Evolutionary conservation across 176 grass and related monocot genomes (phyloP).

Genomic region (Phoenix roebelenii): DNA sequence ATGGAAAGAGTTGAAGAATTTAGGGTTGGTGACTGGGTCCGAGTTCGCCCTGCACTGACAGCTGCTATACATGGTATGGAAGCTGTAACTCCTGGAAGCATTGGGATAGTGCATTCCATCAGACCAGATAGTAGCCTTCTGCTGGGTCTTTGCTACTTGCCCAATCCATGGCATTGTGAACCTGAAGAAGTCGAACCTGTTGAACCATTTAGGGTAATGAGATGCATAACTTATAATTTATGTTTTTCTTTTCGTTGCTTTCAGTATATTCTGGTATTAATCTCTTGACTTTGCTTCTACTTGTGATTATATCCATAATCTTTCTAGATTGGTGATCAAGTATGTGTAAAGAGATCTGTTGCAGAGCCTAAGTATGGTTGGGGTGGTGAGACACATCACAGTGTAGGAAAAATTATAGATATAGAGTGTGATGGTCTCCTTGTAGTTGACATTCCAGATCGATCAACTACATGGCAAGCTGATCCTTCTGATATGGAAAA

Average conservation of each 20-base stretch:
- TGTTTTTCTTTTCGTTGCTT: conserved; percentile 1
- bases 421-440: conserved; percentile 80
- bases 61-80: conserved; percentile 84
- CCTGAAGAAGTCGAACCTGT: conserved; percentile 99
- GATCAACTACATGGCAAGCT: conserved; percentile 55
- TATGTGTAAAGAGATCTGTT: conserved; percentile 93
- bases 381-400: conserved; percentile 99
- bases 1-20: conserved; percentile 99
- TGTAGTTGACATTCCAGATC: conserved; percentile 72
- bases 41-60: conserved; percentile 64
- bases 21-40: conserved; percentile 92
- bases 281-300: conserved; percentile 15
- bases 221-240: neutral
- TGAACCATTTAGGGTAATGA: conserved; percentile 83
- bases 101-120: conserved; percentile 88
- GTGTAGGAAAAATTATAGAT: conserved; percentile 89
- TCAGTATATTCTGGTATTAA: neutral
- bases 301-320: conserved; percentile 11
- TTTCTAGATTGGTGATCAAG: conserved; percentile 89
- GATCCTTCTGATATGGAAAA: conserved; percentile 99
- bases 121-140: conserved; percentile 97
- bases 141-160: conserved; percentile 86
- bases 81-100: conserved; percentile 85
- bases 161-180: conserved; percentile 89
- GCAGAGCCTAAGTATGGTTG: conserved; percentile 95